phyloP scores from a whole-genome alignment of 208 protist genomes.

The Trypanosoma rangeli region DNA sequence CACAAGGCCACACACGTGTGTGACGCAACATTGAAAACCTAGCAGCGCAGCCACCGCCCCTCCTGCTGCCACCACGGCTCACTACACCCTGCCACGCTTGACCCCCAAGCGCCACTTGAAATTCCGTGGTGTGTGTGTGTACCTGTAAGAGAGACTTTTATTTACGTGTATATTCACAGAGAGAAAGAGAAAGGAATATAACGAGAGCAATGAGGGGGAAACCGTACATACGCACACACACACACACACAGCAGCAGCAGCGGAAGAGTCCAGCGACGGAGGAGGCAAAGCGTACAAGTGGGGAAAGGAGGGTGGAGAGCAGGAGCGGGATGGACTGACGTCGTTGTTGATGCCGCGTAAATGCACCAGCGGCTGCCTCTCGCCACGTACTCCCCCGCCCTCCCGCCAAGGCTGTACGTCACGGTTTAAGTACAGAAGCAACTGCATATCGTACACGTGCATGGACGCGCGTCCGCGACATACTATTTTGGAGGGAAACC shows the following conservation, averaged over 20 bases:
- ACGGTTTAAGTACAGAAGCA: too few relatives aligned
- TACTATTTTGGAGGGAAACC: too few relatives aligned
- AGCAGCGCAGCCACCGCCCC: background rate
- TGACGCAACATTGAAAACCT: slow-evolving; percentile 4
- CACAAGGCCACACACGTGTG: background rate
- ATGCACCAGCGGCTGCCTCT: too few relatives aligned
- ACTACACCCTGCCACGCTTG: background rate
- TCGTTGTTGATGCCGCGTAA: too few relatives aligned
- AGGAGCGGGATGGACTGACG: too few relatives aligned
- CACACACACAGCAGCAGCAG: background rate
- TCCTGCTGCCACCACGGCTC: background rate
- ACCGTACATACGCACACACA: background rate
- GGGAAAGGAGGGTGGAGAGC: background rate
- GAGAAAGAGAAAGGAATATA: background rate
- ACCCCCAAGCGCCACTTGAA: background rate
- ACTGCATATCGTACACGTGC: too few relatives aligned
- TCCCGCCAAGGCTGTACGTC: too few relatives aligned
- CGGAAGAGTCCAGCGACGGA: background rate
- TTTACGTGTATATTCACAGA: background rate
- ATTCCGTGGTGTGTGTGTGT: background rate
- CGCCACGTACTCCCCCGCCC: too few relatives aligned
- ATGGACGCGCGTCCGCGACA: too few relatives aligned
- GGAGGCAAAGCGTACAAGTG: background rate
- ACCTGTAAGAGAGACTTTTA: background rate
- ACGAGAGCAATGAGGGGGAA: background rate